Base-by-base conservation (phyloP, 257 asterid genomes). In the Vinca minor region DNA sequence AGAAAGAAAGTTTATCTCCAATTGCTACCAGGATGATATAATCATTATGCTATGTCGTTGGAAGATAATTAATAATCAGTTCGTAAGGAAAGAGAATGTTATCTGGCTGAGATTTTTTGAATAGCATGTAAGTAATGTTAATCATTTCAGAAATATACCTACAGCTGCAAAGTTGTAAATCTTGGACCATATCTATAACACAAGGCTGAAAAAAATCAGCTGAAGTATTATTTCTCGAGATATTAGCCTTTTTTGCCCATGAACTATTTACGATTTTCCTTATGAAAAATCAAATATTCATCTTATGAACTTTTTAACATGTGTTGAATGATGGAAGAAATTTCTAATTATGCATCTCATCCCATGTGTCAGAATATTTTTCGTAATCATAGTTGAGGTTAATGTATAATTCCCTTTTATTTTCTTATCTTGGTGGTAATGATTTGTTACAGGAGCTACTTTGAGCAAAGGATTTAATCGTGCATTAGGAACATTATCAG, bases 391-490 rank as follows among this genome's bases (percentile, higher is more conserved):
- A 15, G 6, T 18, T 53, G 68, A 48, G 63, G 25, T 44, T 39
- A 64, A 46, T 47, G 48, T 17, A 62, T n/a, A 10, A 25, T 44
- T 20, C 29, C 18, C 15, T 10, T 26, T 39, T 25, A n/a, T 1
- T 12, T 34, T 34, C 29, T 69, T 48, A 26, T 8, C 4, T 48
- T 21, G 57, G 13, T 13, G 17, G 9, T 13, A 17, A 59, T 57
- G 26, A 35, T 67, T 45, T 32, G 11, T 59, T 73, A 42, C 77
- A 90, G 97, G 97, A 62, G 97, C 97, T 39, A 91, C 97, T 47
- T 78, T 90, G 45, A 90, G 80, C 73, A 90, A 87, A 72, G 97
- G 97, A 32, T 85, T 90, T 70, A 90, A 87, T 76, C 97, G 97
- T 6, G 97, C 85, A 8, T 54, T 90, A 32, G 97, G 97, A 62